phyloP scores from a whole-genome alignment of 768 basidiomycete genomes.

The Kwoniella dejecticola region DNA sequence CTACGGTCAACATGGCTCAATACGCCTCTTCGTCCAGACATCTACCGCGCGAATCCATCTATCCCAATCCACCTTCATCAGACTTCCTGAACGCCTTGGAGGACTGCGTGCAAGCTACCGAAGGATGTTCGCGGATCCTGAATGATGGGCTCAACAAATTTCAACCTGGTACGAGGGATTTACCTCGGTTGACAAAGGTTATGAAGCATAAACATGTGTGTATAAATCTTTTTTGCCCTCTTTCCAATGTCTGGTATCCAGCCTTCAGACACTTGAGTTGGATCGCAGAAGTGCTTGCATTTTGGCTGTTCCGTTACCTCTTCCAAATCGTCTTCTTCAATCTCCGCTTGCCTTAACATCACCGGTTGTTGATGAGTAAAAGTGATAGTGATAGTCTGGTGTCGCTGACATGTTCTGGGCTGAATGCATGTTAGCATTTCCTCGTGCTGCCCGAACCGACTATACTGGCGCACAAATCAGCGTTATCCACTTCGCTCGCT shows the following conservation, averaged over 20 bases:
- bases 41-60: constrained; percentile 25
- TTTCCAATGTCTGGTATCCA: too few relatives aligned
- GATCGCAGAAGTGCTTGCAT: too few relatives aligned
- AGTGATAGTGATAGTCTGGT: too few relatives aligned
- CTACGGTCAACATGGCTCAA: constrained; percentile 18
- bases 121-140: constrained; percentile 31
- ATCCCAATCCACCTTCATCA: constrained; percentile 21
- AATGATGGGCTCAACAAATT: constrained; percentile 24
- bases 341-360: too few relatives aligned
- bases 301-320: too few relatives aligned
- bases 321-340: background rate
- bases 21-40: constrained; percentile 10
- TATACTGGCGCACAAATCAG: constrained; percentile 45
- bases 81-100: constrained; percentile 46
- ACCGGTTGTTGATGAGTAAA: too few relatives aligned
- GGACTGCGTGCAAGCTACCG: constrained; percentile 47
- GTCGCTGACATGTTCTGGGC: too few relatives aligned
- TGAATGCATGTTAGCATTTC: constrained; percentile 53
- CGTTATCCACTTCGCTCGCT: constrained; percentile 41
- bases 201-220: constrained; percentile 51
- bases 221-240: constrained; percentile 6
- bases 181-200: constrained; percentile 49
- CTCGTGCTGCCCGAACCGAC: constrained; percentile 51
- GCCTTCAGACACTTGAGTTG: too few relatives aligned
- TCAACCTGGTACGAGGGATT: constrained; percentile 42